Percentiles rank a stretch among this genome's conserved stretches.
Conservation (phyloP, 192 early-diverging fungal species). For the Phlyctochytrium arcticum region DNA sequence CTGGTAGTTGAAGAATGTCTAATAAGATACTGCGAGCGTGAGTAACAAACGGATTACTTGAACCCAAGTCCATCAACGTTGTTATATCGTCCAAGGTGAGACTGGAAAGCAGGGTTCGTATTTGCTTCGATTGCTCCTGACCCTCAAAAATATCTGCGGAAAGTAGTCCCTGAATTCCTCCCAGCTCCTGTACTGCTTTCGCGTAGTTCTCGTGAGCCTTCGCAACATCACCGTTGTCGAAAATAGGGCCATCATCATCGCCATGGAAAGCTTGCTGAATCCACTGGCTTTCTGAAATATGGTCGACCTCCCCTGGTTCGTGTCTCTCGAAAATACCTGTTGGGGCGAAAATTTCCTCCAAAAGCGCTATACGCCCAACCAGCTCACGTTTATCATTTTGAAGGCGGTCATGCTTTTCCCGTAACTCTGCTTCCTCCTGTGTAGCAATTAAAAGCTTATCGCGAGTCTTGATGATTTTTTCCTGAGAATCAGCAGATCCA, state of each 20-base stretch:
- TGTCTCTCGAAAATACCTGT: slow-evolving; percentile 4
- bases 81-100: not conserved
- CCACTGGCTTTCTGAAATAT: slow-evolving; percentile 21
- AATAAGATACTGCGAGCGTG: not conserved
- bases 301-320: slow-evolving; percentile 1
- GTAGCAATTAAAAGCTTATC: not conserved
- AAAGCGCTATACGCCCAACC: not conserved
- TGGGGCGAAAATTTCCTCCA: slow-evolving; percentile 9
- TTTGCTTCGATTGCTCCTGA: not conserved
- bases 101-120: not conserved
- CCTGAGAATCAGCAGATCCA: not conserved
- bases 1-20: not conserved
- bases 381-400: slow-evolving; percentile 1
- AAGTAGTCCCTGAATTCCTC: not conserved
- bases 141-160: not conserved
- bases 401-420: not conserved
- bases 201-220: slow-evolving; percentile 4
- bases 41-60: not conserved
- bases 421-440: not conserved
- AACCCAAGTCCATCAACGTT: not conserved
- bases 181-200: not conserved
- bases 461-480: not conserved
- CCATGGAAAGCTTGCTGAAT: slow-evolving; percentile 25
- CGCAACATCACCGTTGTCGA: slow-evolving; percentile 3
- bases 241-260: slow-evolving; percentile 5